phyloP scores from a whole-genome alignment of 164 flowering plant genomes.

The Aristolochia contorta region DNA sequence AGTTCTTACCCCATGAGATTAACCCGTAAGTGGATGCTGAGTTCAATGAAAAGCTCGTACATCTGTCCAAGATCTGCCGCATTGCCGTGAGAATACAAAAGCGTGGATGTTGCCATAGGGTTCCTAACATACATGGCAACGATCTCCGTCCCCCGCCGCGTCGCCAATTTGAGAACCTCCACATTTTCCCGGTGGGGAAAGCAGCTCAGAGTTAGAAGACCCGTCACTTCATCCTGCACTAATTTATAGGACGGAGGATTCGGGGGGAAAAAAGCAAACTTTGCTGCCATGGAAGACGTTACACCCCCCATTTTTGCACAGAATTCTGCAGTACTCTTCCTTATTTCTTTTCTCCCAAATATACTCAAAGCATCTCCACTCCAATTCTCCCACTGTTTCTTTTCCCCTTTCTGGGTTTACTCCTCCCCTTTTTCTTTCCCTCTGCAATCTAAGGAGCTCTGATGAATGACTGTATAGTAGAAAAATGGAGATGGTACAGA shows the following conservation, averaged over 20 bases:
- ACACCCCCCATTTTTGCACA: conserved; percentile 63
- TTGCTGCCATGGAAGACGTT: conserved; percentile 95
- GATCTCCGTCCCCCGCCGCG: conserved; percentile 66
- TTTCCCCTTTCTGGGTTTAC: too few relatives aligned
- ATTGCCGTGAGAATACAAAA: conserved; percentile 92
- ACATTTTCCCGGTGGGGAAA: conserved; percentile 87
- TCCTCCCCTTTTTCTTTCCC: too few relatives aligned
- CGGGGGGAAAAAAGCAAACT: conserved; percentile 90
- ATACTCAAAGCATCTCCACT: too few relatives aligned
- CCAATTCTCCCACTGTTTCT: too few relatives aligned
- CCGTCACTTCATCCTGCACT: conserved; percentile 46
- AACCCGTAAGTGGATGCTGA: conserved; percentile 77
- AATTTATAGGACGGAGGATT: conserved; percentile 78
- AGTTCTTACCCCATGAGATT: conserved; percentile 75
- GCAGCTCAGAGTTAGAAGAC: conserved; percentile 42
- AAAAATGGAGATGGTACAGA: too few relatives aligned
- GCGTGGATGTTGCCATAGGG: conserved; percentile 80
- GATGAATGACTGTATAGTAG: too few relatives aligned
- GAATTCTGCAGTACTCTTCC: background rate
- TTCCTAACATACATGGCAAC: conserved; percentile 69
- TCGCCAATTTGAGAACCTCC: conserved; percentile 57
- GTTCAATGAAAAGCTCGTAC: conserved; percentile 86
- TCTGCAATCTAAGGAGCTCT: too few relatives aligned
- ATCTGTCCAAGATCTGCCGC: conserved; percentile 97
- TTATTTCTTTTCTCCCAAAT: too few relatives aligned